A percentile compares a stretch with the other conserved stretches of the same genome.
These are phyloP conservation scores for Teunomyces stri DNA, from an alignment of 805 yeast species.

Conservation along the genomic window DNA sequence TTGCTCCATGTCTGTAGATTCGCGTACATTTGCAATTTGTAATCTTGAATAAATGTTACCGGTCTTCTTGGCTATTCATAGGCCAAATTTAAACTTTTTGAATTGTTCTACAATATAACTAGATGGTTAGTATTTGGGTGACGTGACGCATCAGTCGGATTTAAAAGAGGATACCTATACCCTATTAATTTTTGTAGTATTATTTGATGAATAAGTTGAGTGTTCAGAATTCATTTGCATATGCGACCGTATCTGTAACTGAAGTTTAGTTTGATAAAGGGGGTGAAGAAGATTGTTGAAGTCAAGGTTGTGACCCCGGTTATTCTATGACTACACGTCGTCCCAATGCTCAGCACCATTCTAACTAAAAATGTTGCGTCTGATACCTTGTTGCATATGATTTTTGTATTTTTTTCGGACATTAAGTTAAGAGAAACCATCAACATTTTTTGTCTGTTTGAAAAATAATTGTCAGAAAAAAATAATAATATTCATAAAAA, in stretches of 20 bases:
- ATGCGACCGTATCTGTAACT: neutral
- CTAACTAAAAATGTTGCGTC: neutral
- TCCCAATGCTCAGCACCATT: neutral
- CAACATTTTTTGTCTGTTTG: slow-evolving; percentile 1
- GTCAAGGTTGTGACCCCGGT: neutral
- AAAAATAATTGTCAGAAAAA: neutral
- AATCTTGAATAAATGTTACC: neutral
- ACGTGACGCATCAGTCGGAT: neutral
- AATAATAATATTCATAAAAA: neutral
- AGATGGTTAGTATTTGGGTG: neutral
- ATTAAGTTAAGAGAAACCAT: neutral
- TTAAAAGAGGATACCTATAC: neutral
- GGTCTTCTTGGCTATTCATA: neutral
- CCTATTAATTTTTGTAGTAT: neutral
- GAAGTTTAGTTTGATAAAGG: neutral
- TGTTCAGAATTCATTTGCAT: neutral
- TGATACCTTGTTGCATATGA: slow-evolving; percentile 1
- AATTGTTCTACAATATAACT: neutral
- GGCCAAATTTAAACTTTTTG: neutral
- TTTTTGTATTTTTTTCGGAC: neutral
- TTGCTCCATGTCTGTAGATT: neutral
- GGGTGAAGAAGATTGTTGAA: neutral
- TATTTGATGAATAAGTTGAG: neutral
- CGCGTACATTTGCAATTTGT: slow-evolving; percentile 1
- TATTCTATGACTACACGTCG: neutral